Conservation (phyloP, 768 basidiomycete species). For the Hortiboletus campestris region DNA sequence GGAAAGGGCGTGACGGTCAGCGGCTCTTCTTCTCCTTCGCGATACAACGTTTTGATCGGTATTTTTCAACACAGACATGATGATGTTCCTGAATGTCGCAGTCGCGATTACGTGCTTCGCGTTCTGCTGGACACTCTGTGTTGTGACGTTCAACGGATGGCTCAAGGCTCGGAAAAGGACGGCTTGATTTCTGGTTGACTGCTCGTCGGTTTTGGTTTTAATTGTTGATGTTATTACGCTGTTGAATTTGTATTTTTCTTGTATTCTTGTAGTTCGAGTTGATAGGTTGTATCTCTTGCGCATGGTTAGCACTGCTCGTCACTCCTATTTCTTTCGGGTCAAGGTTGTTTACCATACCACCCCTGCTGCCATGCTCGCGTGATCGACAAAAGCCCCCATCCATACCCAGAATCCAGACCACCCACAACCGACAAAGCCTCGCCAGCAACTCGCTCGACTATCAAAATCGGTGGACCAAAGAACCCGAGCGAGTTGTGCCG, state of each 20-base stretch:
- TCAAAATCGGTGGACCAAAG: conserved; percentile 76
- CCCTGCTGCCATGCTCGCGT: conserved; percentile 33
- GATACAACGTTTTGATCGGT: conserved; percentile 4
- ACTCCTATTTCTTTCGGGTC: neutral
- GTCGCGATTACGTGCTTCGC: conserved; percentile 84
- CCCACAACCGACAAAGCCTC: conserved; percentile 83
- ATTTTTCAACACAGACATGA: conserved; percentile 52
- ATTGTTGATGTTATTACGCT: neutral
- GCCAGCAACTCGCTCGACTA: conserved; percentile 79
- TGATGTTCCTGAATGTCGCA: conserved; percentile 86
- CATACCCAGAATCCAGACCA: conserved; percentile 88
- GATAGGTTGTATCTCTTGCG: neutral
- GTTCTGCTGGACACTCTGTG: conserved; percentile 77
- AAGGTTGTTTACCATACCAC: conserved; percentile 1
- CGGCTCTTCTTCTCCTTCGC: neutral
- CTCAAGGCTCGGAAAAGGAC: conserved; percentile 47
- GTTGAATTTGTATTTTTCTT: neutral
- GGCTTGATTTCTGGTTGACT: neutral
- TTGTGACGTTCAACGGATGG: conserved; percentile 85
- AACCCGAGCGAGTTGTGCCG: conserved; percentile 74
- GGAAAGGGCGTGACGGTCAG: conserved; percentile 80
- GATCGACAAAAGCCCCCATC: conserved; percentile 77
- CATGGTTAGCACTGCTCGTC: neutral
- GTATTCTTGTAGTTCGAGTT: neutral
- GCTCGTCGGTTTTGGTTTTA: neutral